Conservation (phyloP, 306 rosid genomes). For the Leucaena leucocephala region DNA sequence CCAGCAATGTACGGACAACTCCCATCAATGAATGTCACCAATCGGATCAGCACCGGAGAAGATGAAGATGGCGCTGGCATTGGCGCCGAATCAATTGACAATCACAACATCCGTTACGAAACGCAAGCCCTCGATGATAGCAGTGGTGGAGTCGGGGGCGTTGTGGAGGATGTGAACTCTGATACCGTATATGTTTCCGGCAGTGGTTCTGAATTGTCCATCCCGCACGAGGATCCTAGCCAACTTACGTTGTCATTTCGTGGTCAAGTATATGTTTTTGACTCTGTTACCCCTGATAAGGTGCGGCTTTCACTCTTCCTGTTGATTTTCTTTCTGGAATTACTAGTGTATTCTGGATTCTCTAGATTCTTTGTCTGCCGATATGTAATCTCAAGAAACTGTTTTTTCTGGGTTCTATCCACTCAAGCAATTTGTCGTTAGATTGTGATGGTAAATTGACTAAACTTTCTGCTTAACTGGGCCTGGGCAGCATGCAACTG, state of each 20-base stretch:
- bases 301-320: slow-evolving; percentile 34
- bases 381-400: neutral
- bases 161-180: slow-evolving; percentile 54
- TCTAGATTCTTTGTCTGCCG: neutral
- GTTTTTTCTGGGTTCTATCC: neutral
- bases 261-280: slow-evolving; percentile 90
- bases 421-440: neutral
- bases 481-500: slow-evolving; percentile 19
- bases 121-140: slow-evolving; percentile 57
- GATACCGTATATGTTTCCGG: slow-evolving; percentile 52
- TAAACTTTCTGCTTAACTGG: slow-evolving; percentile 1
- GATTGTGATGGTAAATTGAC: neutral
- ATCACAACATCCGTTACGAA: slow-evolving; percentile 60
- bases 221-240: slow-evolving; percentile 52
- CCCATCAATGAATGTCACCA: slow-evolving; percentile 48
- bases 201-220: slow-evolving; percentile 37
- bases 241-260: slow-evolving; percentile 94
- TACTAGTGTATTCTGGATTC: slow-evolving; percentile 14
- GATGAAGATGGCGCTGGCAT: slow-evolving; percentile 42
- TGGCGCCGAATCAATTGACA: slow-evolving; percentile 50
- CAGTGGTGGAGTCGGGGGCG: slow-evolving; percentile 45
- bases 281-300: slow-evolving; percentile 87
- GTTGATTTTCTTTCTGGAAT: neutral
- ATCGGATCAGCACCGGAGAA: slow-evolving; percentile 60
- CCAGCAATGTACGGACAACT: slow-evolving; percentile 69